A percentile compares a stretch with the other conserved stretches of the same genome.
Conservation (phyloP, 2,329 filamentous ascomycete species). For the Nothopassalora personata region DNA sequence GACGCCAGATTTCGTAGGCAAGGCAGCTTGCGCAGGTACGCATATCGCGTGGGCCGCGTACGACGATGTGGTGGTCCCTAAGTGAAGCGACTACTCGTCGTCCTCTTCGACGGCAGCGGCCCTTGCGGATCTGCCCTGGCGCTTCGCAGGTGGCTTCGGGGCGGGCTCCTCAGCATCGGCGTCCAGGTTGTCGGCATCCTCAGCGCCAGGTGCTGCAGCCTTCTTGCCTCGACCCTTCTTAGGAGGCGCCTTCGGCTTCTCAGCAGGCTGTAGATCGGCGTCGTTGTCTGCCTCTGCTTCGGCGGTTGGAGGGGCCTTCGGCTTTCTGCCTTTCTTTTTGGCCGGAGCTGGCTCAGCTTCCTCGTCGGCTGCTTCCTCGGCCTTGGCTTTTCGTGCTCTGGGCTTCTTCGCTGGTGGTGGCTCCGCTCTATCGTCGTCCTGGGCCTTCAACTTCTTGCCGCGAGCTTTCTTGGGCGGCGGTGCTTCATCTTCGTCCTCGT, state of each 20-base stretch:
- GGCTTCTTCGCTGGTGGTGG: conserved; percentile 20
- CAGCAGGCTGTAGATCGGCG: conserved; percentile 9
- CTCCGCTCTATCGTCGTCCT: conserved; percentile 15
- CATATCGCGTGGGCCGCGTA: neutral
- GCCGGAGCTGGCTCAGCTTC: conserved; percentile 22
- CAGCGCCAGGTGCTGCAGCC: conserved; percentile 6
- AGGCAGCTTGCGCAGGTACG: neutral
- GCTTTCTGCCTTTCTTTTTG: conserved; percentile 27
- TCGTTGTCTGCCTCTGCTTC: conserved; percentile 15
- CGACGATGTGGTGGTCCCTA: neutral
- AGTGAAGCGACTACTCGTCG: neutral
- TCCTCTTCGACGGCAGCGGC: conserved; percentile 15
- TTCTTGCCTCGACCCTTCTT: conserved; percentile 33
- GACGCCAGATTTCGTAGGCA: neutral
- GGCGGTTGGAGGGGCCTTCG: conserved; percentile 19
- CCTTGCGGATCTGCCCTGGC: conserved; percentile 30
- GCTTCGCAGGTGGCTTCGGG: conserved; percentile 31
- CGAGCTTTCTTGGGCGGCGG: conserved; percentile 20
- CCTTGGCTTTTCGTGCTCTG: conserved; percentile 27
- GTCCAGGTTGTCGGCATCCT: conserved; percentile 9
- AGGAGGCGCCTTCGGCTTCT: conserved; percentile 23
- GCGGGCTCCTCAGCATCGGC: conserved; percentile 28
- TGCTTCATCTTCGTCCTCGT: conserved; percentile 18
- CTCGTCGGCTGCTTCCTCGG: conserved; percentile 23
- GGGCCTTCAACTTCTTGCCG: conserved; percentile 17